Conservation (phyloP, 805 yeast genomes). For the Osmozyma mogii region DNA sequence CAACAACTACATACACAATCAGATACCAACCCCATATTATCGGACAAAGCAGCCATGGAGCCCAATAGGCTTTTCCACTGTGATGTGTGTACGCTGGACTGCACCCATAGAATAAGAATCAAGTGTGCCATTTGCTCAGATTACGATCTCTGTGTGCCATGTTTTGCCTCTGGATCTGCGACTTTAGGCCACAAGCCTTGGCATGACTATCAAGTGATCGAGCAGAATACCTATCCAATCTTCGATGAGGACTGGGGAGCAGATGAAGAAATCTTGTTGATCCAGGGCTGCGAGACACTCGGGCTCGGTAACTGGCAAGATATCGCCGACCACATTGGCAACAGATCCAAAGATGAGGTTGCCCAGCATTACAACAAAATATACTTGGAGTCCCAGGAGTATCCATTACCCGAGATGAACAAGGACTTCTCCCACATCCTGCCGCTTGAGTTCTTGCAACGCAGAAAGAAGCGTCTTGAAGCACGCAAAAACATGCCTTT, state of each 20-base stretch:
- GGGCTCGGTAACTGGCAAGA: constrained; percentile 99
- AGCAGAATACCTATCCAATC: constrained; percentile 92
- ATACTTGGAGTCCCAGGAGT: constrained; percentile 60
- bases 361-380: constrained; percentile 69
- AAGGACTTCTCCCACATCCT: constrained; percentile 54
- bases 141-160: constrained; percentile 96
- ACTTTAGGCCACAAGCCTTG: constrained; percentile 87
- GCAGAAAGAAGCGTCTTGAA: constrained; percentile 65
- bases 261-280: constrained; percentile 82
- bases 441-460: constrained; percentile 61
- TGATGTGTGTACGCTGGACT: constrained; percentile 94
- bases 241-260: constrained; percentile 95
- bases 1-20: too few relatives aligned
- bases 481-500: constrained; percentile 61
- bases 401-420: constrained; percentile 86
- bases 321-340: constrained; percentile 93
- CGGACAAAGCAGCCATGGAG: constrained; percentile 31
- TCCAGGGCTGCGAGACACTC: constrained; percentile 85
- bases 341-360: constrained; percentile 86
- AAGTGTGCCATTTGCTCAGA: constrained; percentile 89
- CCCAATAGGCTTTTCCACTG: constrained; percentile 60
- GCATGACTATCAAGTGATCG: constrained; percentile 88
- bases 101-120: constrained; percentile 85
- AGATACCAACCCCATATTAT: too few relatives aligned
- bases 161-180: constrained; percentile 78